Percentiles rank a stretch among this genome's conserved stretches.
These are phyloP conservation scores for Rhododendron griersonianum DNA, from an alignment of 148 eudicot genomes.

Conservation along the genomic window DNA sequence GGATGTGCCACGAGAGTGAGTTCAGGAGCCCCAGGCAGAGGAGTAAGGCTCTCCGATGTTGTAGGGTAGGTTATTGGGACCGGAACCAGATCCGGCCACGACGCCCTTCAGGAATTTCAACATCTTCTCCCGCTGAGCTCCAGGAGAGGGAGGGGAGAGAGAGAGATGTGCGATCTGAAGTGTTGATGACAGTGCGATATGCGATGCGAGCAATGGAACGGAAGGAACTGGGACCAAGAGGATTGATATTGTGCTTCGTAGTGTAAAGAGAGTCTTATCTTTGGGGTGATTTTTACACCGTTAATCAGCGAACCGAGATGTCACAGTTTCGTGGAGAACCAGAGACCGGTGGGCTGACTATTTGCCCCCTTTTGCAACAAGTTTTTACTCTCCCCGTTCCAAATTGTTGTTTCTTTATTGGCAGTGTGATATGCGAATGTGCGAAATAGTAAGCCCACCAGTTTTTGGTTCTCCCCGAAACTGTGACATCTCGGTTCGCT, in stretches of 20 bases:
- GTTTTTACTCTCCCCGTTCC: no score
- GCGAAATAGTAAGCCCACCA: no score
- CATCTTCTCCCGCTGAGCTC: conserved; percentile 31
- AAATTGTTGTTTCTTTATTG: no score
- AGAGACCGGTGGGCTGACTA: no score
- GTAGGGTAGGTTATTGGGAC: conserved; percentile 83
- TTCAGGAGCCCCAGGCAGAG: conserved; percentile 95
- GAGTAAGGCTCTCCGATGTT: conserved; percentile 86
- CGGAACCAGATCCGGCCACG: conserved; percentile 84
- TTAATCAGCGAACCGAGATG: no score
- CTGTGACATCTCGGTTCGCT: no score
- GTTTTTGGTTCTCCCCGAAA: no score
- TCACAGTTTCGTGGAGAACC: no score
- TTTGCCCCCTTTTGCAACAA: no score
- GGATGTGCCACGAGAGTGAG: conserved; percentile 77
- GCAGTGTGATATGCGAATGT: no score
- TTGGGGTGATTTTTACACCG: no score
- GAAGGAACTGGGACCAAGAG: not conserved
- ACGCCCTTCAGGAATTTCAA: conserved; percentile 83
- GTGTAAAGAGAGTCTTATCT: no score
- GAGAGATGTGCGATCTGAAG: not conserved
- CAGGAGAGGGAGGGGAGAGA: not conserved
- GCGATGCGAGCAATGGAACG: not conserved
- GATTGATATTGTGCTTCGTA: not conserved
- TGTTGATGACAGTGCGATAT: not conserved